A percentile compares a stretch with the other conserved stretches of the same genome.
These are phyloP conservation scores for Ogataea ganodermae DNA, from an alignment of 805 yeast species.

Conservation along the genomic window DNA sequence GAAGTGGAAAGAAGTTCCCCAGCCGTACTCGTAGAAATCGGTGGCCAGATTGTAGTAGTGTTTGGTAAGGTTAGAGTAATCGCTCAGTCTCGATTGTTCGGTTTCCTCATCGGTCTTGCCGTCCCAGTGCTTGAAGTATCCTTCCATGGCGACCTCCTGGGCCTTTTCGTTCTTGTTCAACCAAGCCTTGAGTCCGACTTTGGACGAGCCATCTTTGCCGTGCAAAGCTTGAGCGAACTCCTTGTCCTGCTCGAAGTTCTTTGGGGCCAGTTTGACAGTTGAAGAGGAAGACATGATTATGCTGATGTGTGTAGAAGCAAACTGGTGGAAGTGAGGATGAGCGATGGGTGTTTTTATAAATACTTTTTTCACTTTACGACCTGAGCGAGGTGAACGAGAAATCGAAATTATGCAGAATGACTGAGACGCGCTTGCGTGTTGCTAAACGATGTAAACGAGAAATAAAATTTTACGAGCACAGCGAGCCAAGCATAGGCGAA, in stretches of 20 bases:
- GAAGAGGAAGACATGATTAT: constrained; percentile 12
- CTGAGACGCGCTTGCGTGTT: background rate
- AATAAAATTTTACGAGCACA: background rate
- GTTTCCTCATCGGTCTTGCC: constrained; percentile 77
- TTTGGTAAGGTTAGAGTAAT: constrained; percentile 88
- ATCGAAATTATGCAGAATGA: background rate
- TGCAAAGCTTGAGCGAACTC: constrained; percentile 84
- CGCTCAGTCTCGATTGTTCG: constrained; percentile 70
- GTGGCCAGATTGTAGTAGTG: constrained; percentile 97
- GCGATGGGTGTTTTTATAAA: background rate
- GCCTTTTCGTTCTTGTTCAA: constrained; percentile 76
- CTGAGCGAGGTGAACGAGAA: background rate
- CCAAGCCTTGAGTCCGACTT: constrained; percentile 76
- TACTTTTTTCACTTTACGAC: background rate
- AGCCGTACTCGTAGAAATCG: constrained; percentile 97
- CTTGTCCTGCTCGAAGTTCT: constrained; percentile 59
- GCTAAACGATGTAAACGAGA: constrained; percentile 5
- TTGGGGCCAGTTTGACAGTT: constrained; percentile 45
- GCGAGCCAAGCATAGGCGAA: too few relatives aligned
- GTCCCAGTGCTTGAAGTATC: constrained; percentile 97
- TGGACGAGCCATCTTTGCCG: constrained; percentile 66
- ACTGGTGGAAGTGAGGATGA: background rate
- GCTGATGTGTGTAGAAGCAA: background rate
- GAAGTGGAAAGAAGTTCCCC: constrained; percentile 99
- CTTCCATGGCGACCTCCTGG: constrained; percentile 79